phyloP scores from a whole-genome alignment of 1,284 basidiomycete genomes.

The Ustilago hordei region DNA sequence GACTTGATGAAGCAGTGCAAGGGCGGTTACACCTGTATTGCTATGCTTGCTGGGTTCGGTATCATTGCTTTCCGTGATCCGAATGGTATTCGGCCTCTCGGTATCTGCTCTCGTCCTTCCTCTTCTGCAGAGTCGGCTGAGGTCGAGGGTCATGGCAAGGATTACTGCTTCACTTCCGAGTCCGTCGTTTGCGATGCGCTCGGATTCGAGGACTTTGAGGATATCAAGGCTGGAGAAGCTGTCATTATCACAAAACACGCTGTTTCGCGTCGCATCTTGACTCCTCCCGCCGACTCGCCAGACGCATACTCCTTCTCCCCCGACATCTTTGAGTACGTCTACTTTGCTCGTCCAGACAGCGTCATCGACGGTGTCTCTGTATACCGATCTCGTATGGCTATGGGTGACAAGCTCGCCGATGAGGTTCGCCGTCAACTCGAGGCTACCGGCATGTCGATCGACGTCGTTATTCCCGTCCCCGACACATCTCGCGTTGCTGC shows the following conservation, averaged over 20 bases:
- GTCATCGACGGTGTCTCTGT: slow-evolving; percentile 97
- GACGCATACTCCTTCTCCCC: slow-evolving; percentile 72
- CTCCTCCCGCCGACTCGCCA: slow-evolving; percentile 44
- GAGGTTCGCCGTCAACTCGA: slow-evolving; percentile 83
- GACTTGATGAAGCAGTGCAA: slow-evolving; percentile 88
- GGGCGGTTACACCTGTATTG: slow-evolving; percentile 96
- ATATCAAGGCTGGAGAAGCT: slow-evolving; percentile 92
- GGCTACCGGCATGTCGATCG: slow-evolving; percentile 72
- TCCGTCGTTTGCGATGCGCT: slow-evolving; percentile 95
- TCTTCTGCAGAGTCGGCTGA: slow-evolving; percentile 21
- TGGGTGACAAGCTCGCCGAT: slow-evolving; percentile 94
- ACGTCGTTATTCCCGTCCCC: slow-evolving; percentile 96
- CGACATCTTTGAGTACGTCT: slow-evolving; percentile 99
- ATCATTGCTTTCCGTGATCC: slow-evolving; percentile 98
- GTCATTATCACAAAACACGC: slow-evolving; percentile 83
- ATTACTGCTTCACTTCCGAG: slow-evolving; percentile 94
- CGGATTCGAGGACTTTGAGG: slow-evolving; percentile 91
- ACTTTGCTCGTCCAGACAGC: slow-evolving; percentile 97
- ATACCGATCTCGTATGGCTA: slow-evolving; percentile 97
- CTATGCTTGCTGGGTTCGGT: slow-evolving; percentile 98
- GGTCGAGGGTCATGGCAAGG: slow-evolving; percentile 70
- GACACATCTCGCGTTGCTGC: slow-evolving; percentile 97
- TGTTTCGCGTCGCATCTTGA: slow-evolving; percentile 62
- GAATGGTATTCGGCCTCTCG: slow-evolving; percentile 93
- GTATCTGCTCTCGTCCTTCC: slow-evolving; percentile 63